Conservation (phyloP, 2,329 filamentous ascomycete genomes). For the Eutypella sp. region DNA sequence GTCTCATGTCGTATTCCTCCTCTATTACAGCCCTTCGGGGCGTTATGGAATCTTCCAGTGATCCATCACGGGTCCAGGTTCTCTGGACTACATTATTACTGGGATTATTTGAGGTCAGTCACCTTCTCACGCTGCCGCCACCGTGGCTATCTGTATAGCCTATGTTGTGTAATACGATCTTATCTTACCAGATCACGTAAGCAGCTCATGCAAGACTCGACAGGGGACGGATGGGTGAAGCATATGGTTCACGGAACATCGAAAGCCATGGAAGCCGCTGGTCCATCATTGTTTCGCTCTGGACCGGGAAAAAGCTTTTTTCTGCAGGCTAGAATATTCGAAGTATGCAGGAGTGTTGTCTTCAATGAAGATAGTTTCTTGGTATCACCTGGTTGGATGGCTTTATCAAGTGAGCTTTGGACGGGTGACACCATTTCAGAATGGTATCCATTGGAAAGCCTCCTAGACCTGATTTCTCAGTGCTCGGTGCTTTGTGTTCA, state of each 20-base stretch:
- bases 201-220: slow-evolving; percentile 7
- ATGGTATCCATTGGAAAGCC: not conserved
- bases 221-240: slow-evolving; percentile 4
- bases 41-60: not conserved
- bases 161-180: not conserved
- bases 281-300: not conserved
- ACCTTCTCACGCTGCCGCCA: not conserved
- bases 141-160: not conserved
- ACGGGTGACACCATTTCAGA: not conserved
- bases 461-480: slow-evolving; percentile 1
- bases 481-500: slow-evolving; percentile 3
- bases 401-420: not conserved
- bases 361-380: slow-evolving; percentile 5
- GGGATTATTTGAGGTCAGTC: slow-evolving; percentile 6
- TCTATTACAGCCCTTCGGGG: not conserved
- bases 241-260: slow-evolving; percentile 9
- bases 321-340: slow-evolving; percentile 4
- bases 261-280: slow-evolving; percentile 2
- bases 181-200: not conserved
- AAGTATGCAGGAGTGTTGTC: slow-evolving; percentile 2
- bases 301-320: slow-evolving; percentile 2
- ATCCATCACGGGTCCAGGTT: slow-evolving; percentile 1
- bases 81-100: slow-evolving; percentile 7
- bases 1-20: slow-evolving; percentile 1
- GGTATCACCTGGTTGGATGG: slow-evolving; percentile 1